Conservation (phyloP, 192 early-diverging fungal genomes). For the Piromyces finnis region DNA sequence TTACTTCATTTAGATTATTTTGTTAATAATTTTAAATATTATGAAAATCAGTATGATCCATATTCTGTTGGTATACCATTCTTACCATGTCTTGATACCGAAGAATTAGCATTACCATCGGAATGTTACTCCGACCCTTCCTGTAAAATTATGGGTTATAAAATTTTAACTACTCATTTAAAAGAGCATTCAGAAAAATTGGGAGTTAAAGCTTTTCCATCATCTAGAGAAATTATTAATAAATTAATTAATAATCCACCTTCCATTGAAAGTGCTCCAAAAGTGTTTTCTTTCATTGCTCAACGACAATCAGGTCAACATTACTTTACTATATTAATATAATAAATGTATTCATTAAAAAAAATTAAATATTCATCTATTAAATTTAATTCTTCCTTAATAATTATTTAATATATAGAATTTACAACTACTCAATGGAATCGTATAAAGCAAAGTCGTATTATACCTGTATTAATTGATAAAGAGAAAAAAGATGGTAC, state of each 20-base stretch:
- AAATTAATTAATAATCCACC: conserved; percentile 12
- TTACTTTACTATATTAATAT: too few relatives aligned
- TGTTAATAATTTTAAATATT: conserved; percentile 45
- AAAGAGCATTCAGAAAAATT: conserved; percentile 31
- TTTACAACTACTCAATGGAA: conserved; percentile 7
- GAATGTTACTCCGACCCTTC: conserved; percentile 45
- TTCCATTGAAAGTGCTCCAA: conserved; percentile 14
- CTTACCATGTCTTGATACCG: conserved; percentile 25
- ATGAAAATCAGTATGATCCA: conserved; percentile 27
- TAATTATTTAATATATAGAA: too few relatives aligned
- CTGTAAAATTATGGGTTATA: conserved; percentile 43
- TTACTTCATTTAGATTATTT: conserved; percentile 45
- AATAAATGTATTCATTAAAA: too few relatives aligned
- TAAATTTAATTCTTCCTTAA: too few relatives aligned
- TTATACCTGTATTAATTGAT: conserved; percentile 5
- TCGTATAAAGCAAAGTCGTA: conserved; percentile 1
- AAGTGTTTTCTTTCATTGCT: conserved; percentile 49
- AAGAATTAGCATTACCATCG: conserved; percentile 24
- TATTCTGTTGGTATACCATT: conserved; percentile 25
- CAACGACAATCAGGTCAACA: conserved; percentile 14
- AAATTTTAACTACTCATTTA: conserved; percentile 34
- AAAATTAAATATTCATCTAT: too few relatives aligned
- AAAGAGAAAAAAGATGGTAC: background rate
- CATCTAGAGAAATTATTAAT: conserved; percentile 10
- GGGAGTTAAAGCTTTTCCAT: conserved; percentile 42